Percentiles rank a stretch among this genome's conserved stretches.
These are phyloP conservation scores for Rubia tinctorum DNA, from an alignment of 305 asterid species.

Conservation along the genomic window DNA sequence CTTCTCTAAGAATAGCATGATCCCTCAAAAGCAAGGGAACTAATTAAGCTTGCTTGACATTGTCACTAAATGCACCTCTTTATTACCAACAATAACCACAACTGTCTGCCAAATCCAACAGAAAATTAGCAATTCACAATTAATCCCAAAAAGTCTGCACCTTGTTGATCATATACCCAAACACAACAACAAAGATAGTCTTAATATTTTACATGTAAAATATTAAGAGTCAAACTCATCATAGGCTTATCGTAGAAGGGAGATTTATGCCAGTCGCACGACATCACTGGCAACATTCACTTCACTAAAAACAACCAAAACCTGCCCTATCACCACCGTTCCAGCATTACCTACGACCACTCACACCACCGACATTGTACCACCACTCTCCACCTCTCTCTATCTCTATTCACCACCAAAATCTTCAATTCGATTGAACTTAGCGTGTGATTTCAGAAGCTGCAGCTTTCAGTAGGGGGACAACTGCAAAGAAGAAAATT, in stretches of 20 bases:
- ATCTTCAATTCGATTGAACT: too few species aligned
- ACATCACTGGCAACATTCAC: slow-evolving; percentile 96
- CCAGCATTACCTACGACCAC: too few species aligned
- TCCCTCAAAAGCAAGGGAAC: slow-evolving; percentile 97
- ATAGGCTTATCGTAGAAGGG: slow-evolving; percentile 94
- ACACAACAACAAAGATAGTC: too few species aligned
- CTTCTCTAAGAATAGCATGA: not conserved
- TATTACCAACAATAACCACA: slow-evolving; percentile 69
- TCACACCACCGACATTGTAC: too few species aligned
- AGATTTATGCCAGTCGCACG: slow-evolving; percentile 93
- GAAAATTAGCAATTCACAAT: slow-evolving; percentile 16
- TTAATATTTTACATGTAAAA: too few species aligned
- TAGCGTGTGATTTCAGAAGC: too few species aligned
- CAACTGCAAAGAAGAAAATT: too few species aligned
- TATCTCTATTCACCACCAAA: too few species aligned
- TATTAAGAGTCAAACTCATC: too few species aligned
- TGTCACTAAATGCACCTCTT: slow-evolving; percentile 94
- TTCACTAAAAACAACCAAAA: slow-evolving; percentile 98
- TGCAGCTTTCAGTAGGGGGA: too few species aligned
- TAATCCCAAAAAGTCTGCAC: not conserved
- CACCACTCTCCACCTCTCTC: too few species aligned
- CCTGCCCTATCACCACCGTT: slow-evolving; percentile 66
- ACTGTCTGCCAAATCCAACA: slow-evolving; percentile 61
- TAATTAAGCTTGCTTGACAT: slow-evolving; percentile 94
- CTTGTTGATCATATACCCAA: too few species aligned